Base-by-base conservation (phyloP, 2,329 filamentous ascomycete genomes). In the Ambrosiella cleistominuta region DNA sequence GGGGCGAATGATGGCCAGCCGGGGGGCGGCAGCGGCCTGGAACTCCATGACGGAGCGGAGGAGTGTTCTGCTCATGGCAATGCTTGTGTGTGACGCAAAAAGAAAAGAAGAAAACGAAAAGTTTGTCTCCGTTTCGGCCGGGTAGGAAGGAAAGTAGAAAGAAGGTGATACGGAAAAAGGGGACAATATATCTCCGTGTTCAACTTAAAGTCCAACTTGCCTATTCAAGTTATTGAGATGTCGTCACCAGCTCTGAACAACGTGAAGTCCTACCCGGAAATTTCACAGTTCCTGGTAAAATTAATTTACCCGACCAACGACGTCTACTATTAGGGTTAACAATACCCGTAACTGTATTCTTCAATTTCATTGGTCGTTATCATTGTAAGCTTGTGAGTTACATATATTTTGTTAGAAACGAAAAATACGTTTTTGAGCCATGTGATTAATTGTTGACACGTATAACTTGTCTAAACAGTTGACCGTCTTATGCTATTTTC, bases 1-100 rank as follows among this genome's bases (percentile, higher is more conserved):
- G 8, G 76, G 75, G 60, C 40, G 59, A 80, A 69, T 15, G 68
- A 68, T 15, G 68, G 65, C 44, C 12, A 38, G 12, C 15, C 45
- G 51, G 13, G 58, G 36, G 36, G 45, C 47, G 49, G 68, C 64
- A 54, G 74, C 69, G 58, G 72, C 69, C 64, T 77, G 74, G 56
- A 82, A 74, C 73, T 83, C 81, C 70, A 81, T 68, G 52, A 81
- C 70, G 70, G 80, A 82, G 72, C 79, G 78, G 64, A 83, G 74
- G 62, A 86, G 70, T 63, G 78, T 74, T 67, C 80, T 75, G 67
- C 76, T 79, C 77, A 80, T 80, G 52, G 50, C 65, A 40, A 8
- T 2, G 35, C 9, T 35, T 51, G 9, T n/a, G 13, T 27, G 19
- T 19, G 9, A 19, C 13, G 17, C 11, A n/a, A 17, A n/a, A 38